Evolutionary conservation across 768 basidiomycete genomes (phyloP), one percentile per base, ranked within the genome.

Genomic region (Collybia nuda): DNA sequence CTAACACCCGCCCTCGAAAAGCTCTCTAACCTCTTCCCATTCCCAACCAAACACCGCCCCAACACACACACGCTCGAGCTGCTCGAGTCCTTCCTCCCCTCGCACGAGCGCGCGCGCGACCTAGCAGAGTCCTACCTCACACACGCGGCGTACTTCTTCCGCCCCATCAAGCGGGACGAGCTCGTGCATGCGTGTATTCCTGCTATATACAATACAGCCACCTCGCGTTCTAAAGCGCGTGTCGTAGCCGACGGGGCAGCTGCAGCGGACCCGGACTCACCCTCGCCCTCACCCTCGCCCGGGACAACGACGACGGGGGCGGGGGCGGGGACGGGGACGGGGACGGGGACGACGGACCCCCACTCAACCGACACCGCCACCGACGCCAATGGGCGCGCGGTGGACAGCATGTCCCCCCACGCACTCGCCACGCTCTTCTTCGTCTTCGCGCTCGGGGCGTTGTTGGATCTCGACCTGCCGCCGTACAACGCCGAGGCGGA

Each of bases 401-500:
- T 11, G 26, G 35, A 29, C 11, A 49, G 42, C 8, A 53, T 51
- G 28, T 49, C 61, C 22, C 68, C 78, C 1, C 87, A 84, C 61
- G 70, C 73, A 7, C 72, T 86, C 21, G 77, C 82, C 0, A 73
- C 76, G 28, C 51, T 81, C 22, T 86, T 73, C 64, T 82, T 85
- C 63, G 56, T 84, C 18, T 75, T 86, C 39, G 81, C 84, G 1
- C 73, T 86, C 8, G 84, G 84, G 1, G 80, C 79, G 6, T 66
- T 85, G n/a, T 67, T 85, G 36, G 84, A 86, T 53, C 62, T 81
- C 21, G 67, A 69, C 22, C 66, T 76, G 4, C 55, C 69, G 2
- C 74, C 82, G 0, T 85, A 79, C 51, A 81, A 76, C 21, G 62
- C 79, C 11, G 81, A 85, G 48, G 82, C 84, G 0, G 82, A 85